phyloP scores from a whole-genome alignment of 2,329 filamentous ascomycete genomes.

The Colletotrichum horii region DNA sequence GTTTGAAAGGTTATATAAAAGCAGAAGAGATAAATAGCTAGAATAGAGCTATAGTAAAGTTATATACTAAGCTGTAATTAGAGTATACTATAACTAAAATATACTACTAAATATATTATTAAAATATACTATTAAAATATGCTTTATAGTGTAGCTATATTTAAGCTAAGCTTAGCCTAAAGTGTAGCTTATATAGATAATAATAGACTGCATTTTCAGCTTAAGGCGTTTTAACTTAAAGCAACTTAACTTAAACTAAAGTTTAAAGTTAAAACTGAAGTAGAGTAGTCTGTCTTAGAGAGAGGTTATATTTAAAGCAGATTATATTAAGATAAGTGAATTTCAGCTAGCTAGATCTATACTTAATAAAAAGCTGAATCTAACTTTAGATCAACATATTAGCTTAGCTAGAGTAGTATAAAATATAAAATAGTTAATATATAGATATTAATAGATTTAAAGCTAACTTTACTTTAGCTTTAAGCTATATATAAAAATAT shows the following conservation, averaged over 20 bases:
- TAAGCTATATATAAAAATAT: background rate
- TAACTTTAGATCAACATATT: background rate
- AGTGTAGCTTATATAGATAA: background rate
- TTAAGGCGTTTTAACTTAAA: no score
- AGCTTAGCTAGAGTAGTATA: background rate
- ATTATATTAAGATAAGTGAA: background rate
- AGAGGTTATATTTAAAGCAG: background rate
- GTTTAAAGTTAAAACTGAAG: background rate
- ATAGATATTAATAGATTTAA: background rate
- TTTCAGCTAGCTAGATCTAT: background rate
- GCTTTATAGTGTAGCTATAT: no score
- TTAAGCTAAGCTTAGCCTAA: no score
- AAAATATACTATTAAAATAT: no score
- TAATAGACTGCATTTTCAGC: background rate
- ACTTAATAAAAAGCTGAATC: background rate
- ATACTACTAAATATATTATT: background rate
- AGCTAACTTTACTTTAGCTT: background rate
- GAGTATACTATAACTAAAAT: background rate
- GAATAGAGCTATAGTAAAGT: background rate
- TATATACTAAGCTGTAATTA: background rate
- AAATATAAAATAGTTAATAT: background rate
- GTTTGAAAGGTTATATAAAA: background rate
- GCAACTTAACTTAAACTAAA: no score
- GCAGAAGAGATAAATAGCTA: background rate
- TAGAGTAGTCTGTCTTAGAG: background rate